A percentile compares a stretch with the other conserved stretches of the same genome.
Evolutionary conservation across 139 green algal species (phyloP).

Genomic region (Pleodorina starrii): DNA sequence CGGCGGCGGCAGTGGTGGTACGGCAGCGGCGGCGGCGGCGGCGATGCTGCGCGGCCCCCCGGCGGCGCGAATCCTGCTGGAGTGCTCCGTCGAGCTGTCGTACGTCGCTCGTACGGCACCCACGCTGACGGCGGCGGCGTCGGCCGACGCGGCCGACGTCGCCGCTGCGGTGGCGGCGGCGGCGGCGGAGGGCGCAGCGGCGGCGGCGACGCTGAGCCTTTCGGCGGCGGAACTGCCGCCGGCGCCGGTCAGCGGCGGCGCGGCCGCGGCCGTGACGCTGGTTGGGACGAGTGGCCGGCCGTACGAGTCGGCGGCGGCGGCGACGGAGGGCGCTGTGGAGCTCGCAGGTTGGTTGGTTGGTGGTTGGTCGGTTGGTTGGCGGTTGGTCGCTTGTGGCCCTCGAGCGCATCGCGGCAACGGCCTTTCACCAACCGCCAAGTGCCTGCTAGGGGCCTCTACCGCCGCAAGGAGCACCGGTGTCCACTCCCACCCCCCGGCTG

Average conservation of each 20-base stretch:
- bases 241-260: neutral
- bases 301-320: slow-evolving; percentile 44
- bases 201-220: neutral
- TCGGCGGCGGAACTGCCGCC: neutral
- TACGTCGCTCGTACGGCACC: slow-evolving; percentile 15
- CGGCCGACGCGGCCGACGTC: neutral
- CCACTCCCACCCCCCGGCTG: too few relatives aligned
- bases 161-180: slow-evolving; percentile 15
- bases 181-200: neutral
- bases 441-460: too few relatives aligned
- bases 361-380: too few relatives aligned
- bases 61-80: slow-evolving; percentile 25
- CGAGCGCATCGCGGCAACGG: too few relatives aligned
- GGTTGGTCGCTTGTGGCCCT: too few relatives aligned
- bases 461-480: too few relatives aligned
- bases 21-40: slow-evolving; percentile 3
- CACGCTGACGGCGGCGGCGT: neutral
- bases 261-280: neutral
- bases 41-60: neutral
- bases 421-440: too few relatives aligned
- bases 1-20: neutral
- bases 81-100: neutral
- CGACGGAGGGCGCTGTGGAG: slow-evolving; percentile 37
- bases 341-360: slow-evolving; percentile 24
- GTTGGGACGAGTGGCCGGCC: neutral